Evolutionary conservation across 2,329 filamentous ascomycete genomes (phyloP).

Genomic region (Tolypocladium album): DNA sequence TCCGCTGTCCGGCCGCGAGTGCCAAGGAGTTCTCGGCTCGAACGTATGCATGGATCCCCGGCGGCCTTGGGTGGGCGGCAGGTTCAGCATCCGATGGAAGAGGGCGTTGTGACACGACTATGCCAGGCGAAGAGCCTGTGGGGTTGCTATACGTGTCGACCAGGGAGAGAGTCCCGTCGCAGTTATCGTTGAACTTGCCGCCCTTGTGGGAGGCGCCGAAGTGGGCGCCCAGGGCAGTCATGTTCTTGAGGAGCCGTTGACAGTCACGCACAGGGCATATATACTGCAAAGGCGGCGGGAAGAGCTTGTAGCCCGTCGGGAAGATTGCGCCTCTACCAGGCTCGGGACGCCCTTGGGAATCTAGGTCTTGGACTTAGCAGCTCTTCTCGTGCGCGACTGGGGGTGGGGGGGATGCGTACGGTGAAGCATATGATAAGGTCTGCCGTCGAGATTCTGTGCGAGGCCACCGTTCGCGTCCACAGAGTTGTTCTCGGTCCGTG

Average conservation of each 20-base stretch:
- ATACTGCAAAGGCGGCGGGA: slow-evolving; percentile 14
- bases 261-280: slow-evolving; percentile 28
- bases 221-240: slow-evolving; percentile 14
- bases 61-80: slow-evolving; percentile 1
- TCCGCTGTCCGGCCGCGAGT: not conserved
- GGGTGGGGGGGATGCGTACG: not conserved
- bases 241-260: slow-evolving; percentile 13
- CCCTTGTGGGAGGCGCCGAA: slow-evolving; percentile 13
- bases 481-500: too few species aligned
- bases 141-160: slow-evolving; percentile 14
- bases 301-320: slow-evolving; percentile 19
- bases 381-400: not conserved
- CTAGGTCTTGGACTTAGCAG: slow-evolving; percentile 1
- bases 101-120: slow-evolving; percentile 16
- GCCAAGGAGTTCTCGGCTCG: too few species aligned
- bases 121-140: slow-evolving; percentile 12
- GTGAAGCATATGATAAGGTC: not conserved
- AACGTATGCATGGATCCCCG: not conserved
- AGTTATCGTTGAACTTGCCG: slow-evolving; percentile 26
- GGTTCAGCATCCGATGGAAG: slow-evolving; percentile 8
- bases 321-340: slow-evolving; percentile 18
- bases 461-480: not conserved
- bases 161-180: slow-evolving; percentile 26
- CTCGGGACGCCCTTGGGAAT: not conserved
- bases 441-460: not conserved